Evolutionary conservation across 345 rosid genomes (phyloP).

Genomic region (Euphorbia peplus): DNA sequence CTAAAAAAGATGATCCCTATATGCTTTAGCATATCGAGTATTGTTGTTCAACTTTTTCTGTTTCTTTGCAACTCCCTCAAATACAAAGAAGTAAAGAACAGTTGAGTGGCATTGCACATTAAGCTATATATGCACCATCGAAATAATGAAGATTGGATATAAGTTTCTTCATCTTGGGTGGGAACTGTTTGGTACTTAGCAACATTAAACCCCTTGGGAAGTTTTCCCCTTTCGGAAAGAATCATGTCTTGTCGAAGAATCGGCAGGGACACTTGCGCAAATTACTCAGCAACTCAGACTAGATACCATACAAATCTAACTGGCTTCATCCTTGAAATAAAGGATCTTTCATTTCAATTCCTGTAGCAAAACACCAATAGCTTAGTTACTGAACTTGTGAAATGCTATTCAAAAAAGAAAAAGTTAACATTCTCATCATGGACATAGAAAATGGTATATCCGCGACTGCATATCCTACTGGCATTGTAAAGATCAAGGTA

Average conservation of each 20-base stretch:
- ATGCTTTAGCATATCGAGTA: too few relatives aligned
- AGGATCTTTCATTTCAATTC: conserved; percentile 16
- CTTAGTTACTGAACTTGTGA: not conserved
- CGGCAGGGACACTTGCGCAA: not conserved
- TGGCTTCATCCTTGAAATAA: not conserved
- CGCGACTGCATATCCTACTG: too few relatives aligned
- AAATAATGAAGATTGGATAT: not conserved
- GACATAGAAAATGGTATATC: not conserved
- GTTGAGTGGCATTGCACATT: not conserved
- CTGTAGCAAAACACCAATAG: conserved; percentile 23
- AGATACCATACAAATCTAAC: conserved; percentile 1
- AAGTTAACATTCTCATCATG: not conserved
- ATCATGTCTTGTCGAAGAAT: not conserved
- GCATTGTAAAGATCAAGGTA: not conserved
- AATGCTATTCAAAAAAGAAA: not conserved
- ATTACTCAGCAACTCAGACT: not conserved
- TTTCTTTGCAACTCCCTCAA: not conserved
- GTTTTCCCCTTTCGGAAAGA: not conserved
- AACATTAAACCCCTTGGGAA: not conserved
- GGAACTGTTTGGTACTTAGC: not conserved
- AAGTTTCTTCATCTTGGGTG: not conserved
- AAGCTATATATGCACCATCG: conserved; percentile 9
- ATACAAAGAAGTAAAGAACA: not conserved
- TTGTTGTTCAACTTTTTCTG: not conserved
- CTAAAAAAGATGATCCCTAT: too few relatives aligned